Percentiles rank a stretch among this genome's conserved stretches.
These are phyloP conservation scores for Phytophthora fragariaefolia DNA, from an alignment of 352 stramenopile species.

Conservation along the genomic window DNA sequence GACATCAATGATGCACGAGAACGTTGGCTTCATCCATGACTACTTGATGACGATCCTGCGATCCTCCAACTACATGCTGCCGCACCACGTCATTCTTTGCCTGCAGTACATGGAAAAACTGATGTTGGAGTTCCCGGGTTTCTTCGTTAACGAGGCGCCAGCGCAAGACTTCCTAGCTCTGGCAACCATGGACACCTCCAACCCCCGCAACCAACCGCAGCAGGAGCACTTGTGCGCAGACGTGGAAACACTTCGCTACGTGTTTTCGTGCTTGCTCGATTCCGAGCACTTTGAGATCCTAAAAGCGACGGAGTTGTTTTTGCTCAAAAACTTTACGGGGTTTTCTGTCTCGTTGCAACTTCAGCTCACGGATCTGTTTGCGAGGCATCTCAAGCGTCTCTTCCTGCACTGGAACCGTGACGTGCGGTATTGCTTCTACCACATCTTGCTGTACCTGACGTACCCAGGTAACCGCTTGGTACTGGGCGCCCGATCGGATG, in stretches of 20 bases:
- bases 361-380: conserved; percentile 56
- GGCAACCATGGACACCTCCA: conserved; percentile 23
- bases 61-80: conserved; percentile 71
- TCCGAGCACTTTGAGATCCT: conserved; percentile 82
- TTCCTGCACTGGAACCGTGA: conserved; percentile 88
- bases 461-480: conserved; percentile 81
- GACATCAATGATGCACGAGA: conserved; percentile 60
- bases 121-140: conserved; percentile 61
- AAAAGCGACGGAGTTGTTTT: conserved; percentile 68
- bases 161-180: conserved; percentile 26
- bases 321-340: conserved; percentile 64
- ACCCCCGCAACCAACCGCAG: conserved; percentile 22
- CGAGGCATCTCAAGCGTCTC: conserved; percentile 58
- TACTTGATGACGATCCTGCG: conserved; percentile 66
- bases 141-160: conserved; percentile 53
- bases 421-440: conserved; percentile 86
- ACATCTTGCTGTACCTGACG: conserved; percentile 82
- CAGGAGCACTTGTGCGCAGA: conserved; percentile 35
- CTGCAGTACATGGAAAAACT: conserved; percentile 72
- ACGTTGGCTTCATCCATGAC: conserved; percentile 57
- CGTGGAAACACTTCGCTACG: conserved; percentile 44
- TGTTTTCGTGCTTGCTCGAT: conserved; percentile 67
- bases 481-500: conserved; percentile 75
- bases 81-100: conserved; percentile 75
- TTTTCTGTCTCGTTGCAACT: conserved; percentile 68